These are phyloP conservation scores for Suillus americanus DNA, from an alignment of 768 basidiomycete species.

Conservation along the genomic window DNA sequence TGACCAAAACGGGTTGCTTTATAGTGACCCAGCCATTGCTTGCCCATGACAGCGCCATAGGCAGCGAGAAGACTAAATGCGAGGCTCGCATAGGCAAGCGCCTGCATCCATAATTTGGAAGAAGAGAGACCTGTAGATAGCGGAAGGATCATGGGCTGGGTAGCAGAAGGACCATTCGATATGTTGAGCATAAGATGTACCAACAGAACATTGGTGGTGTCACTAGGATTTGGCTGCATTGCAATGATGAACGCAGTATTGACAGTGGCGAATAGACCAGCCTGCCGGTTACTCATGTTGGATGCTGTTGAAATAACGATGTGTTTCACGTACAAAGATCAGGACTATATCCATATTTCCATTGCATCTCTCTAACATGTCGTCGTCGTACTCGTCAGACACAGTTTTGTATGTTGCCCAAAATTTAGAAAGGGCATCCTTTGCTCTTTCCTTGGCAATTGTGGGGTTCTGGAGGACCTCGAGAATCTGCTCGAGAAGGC, in stretches of 20 bases:
- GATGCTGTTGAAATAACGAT: background rate
- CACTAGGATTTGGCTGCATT: constrained; percentile 6
- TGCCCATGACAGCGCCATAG: background rate
- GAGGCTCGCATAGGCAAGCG: too few species aligned
- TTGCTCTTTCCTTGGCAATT: background rate
- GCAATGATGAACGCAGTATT: constrained; percentile 1
- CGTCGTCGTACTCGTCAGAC: background rate
- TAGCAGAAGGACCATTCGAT: background rate
- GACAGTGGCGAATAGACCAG: constrained; percentile 5
- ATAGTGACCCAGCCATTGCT: constrained; percentile 6
- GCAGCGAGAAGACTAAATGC: too few species aligned
- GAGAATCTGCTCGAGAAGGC: background rate
- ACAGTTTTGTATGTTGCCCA: background rate
- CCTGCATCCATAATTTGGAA: too few species aligned
- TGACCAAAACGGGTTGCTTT: too few species aligned
- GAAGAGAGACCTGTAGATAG: background rate
- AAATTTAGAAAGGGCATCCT: background rate
- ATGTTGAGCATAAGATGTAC: background rate
- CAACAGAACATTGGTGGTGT: background rate
- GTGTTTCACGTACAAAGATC: background rate
- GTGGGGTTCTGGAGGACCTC: background rate
- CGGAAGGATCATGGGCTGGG: background rate
- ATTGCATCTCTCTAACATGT: background rate
- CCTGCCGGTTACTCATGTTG: background rate
- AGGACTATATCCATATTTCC: background rate